phyloP scores from a whole-genome alignment of 2,329 filamentous ascomycete species.

The Chaetomiaceae sp. region DNA sequence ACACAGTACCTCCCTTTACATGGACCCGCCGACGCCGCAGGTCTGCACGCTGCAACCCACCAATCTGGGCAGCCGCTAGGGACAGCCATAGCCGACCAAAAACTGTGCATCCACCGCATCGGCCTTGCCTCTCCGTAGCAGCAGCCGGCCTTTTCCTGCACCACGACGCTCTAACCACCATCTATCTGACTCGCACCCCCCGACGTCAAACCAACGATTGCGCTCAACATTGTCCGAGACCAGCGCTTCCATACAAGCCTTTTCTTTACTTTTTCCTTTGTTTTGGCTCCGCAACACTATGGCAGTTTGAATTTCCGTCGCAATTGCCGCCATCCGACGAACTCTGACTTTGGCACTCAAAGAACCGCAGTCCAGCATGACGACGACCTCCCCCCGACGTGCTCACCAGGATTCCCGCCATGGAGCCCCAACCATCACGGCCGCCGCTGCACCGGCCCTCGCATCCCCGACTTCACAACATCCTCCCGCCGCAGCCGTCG shows the following conservation, averaged over 20 bases:
- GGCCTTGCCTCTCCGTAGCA: constrained; percentile 10
- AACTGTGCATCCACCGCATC: constrained; percentile 14
- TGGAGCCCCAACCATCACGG: constrained; percentile 27
- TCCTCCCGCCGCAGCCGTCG: constrained; percentile 34
- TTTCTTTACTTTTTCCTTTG: constrained; percentile 7
- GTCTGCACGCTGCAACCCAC: constrained; percentile 14
- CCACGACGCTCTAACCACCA: background rate
- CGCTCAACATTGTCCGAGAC: constrained; percentile 4
- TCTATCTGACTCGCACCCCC: background rate
- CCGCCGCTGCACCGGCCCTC: constrained; percentile 22
- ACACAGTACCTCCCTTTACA: background rate
- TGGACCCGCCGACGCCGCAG: constrained; percentile 19
- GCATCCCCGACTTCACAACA: constrained; percentile 34
- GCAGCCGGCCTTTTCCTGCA: constrained; percentile 15
- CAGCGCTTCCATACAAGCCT: background rate
- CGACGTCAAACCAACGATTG: background rate
- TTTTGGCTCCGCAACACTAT: constrained; percentile 12
- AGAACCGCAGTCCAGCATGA: constrained; percentile 25
- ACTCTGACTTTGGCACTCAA: background rate
- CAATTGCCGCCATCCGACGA: constrained; percentile 7
- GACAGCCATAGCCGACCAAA: constrained; percentile 11
- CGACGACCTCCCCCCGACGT: constrained; percentile 21
- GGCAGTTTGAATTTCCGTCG: constrained; percentile 18
- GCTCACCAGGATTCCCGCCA: constrained; percentile 21
- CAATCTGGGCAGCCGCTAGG: constrained; percentile 12